Evolutionary conservation across 257 asterid genomes (phyloP).

Genomic region (Jasminum sambac): DNA sequence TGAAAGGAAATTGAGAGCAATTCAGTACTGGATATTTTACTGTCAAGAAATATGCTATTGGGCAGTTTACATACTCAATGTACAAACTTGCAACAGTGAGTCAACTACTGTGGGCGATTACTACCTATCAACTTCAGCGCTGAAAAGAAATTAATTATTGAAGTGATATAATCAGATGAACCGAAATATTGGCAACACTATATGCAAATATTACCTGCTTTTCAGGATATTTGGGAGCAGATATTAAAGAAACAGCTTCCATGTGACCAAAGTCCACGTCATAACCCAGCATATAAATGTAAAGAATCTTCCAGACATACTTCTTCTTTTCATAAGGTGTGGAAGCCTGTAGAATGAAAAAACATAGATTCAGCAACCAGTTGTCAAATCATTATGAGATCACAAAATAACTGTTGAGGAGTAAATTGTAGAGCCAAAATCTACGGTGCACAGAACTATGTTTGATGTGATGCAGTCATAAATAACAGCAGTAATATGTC

Average conservation of each 20-base stretch:
- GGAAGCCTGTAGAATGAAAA: constrained; percentile 58
- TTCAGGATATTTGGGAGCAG: constrained; percentile 99
- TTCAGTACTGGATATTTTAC: neutral
- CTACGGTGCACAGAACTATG: neutral
- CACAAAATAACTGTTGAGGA: neutral
- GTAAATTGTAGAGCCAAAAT: neutral
- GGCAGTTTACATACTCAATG: neutral
- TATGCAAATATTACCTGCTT: constrained; percentile 66
- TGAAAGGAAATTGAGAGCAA: neutral
- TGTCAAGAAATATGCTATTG: neutral
- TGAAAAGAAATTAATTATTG: neutral
- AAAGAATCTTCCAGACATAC: constrained; percentile 99
- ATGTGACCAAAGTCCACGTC: constrained; percentile 99
- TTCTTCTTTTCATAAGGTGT: constrained; percentile 97
- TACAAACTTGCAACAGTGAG: neutral
- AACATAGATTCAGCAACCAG: neutral
- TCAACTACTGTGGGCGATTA: neutral
- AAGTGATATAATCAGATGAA: neutral
- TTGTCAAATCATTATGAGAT: neutral
- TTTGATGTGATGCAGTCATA: neutral
- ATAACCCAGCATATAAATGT: constrained; percentile 96
- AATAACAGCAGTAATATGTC: constrained; percentile 15
- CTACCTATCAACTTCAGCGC: neutral
- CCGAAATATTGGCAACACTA: constrained; percentile 2
- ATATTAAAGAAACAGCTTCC: constrained; percentile 98